phyloP scores from a whole-genome alignment of 345 rosid genomes.

The Boechera retrofracta region DNA sequence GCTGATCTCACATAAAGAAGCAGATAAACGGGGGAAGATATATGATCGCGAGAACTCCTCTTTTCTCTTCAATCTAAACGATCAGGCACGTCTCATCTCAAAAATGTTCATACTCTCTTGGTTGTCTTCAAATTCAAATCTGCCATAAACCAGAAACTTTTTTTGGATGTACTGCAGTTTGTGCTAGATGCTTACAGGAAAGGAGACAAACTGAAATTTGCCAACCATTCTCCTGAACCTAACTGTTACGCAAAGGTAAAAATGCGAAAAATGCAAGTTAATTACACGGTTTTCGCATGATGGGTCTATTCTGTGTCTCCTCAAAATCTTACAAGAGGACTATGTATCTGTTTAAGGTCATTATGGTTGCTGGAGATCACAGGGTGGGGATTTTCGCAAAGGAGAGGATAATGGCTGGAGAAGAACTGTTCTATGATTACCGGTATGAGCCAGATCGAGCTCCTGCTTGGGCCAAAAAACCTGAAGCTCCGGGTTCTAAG shows the following conservation, averaged over 20 bases:
- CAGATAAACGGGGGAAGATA: constrained; percentile 98
- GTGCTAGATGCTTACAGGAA: constrained; percentile 98
- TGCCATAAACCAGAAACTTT: no score
- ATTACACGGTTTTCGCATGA: neutral
- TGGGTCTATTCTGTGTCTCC: neutral
- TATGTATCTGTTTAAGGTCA: constrained; percentile 59
- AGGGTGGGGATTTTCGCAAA: constrained; percentile 97
- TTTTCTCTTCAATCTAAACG: constrained; percentile 94
- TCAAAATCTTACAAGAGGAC: constrained; percentile 21
- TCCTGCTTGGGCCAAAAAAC: constrained; percentile 99
- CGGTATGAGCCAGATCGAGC: constrained; percentile 97
- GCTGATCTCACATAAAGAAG: constrained; percentile 96
- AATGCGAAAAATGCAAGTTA: neutral
- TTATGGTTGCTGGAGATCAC: constrained; percentile 97
- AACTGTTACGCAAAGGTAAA: constrained; percentile 97
- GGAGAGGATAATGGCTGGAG: constrained; percentile 86
- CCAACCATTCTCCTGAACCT: constrained; percentile 97
- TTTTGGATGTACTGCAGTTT: constrained; percentile 64
- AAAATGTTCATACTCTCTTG: neutral
- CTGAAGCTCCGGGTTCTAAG: constrained; percentile 82
- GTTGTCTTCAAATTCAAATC: constrained; percentile 7
- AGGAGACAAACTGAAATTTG: constrained; percentile 96
- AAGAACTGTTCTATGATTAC: constrained; percentile 93
- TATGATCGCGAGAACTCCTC: constrained; percentile 99
- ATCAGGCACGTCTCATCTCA: constrained; percentile 65